These are phyloP conservation scores for Mesembryanthemum crystallinum DNA, from an alignment of 148 eudicot genomes.

Conservation along the genomic window DNA sequence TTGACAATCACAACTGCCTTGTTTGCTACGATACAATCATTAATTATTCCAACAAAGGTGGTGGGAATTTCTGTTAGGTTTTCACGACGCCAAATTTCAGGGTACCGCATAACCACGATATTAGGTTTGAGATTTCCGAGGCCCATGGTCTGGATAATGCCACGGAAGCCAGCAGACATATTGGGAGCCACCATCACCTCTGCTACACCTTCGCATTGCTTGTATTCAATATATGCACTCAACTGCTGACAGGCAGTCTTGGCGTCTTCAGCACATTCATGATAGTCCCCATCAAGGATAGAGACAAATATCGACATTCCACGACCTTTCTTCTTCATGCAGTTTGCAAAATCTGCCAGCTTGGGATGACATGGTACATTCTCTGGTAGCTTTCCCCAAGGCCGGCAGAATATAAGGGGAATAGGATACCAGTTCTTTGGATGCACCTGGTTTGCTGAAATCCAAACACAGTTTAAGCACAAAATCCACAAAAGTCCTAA, in stretches of 20 bases:
- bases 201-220: slow-evolving; percentile 94
- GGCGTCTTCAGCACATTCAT: slow-evolving; percentile 92
- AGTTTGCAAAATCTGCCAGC: slow-evolving; percentile 96
- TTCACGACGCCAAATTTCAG: slow-evolving; percentile 97
- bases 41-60: slow-evolving; percentile 90
- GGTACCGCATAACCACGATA: slow-evolving; percentile 91
- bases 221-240: slow-evolving; percentile 83
- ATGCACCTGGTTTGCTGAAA: slow-evolving; percentile 92
- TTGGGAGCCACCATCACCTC: slow-evolving; percentile 92
- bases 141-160: slow-evolving; percentile 95
- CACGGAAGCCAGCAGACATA: slow-evolving; percentile 91
- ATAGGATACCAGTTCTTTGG: slow-evolving; percentile 99
- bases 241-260: slow-evolving; percentile 75
- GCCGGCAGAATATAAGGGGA: slow-evolving; percentile 94
- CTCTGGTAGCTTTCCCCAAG: slow-evolving; percentile 98
- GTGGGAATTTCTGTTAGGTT: slow-evolving; percentile 82
- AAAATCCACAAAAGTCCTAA: neutral
- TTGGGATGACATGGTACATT: slow-evolving; percentile 99
- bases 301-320: slow-evolving; percentile 96
- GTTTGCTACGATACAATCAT: slow-evolving; percentile 95
- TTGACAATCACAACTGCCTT: slow-evolving; percentile 97
- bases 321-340: slow-evolving; percentile 98
- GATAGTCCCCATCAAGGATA: slow-evolving; percentile 88
- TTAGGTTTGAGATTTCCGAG: slow-evolving; percentile 98
- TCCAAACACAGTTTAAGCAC: slow-evolving; percentile 1